These are phyloP conservation scores for Ricinus communis DNA, from an alignment of 345 rosid species.

Conservation along the genomic window DNA sequence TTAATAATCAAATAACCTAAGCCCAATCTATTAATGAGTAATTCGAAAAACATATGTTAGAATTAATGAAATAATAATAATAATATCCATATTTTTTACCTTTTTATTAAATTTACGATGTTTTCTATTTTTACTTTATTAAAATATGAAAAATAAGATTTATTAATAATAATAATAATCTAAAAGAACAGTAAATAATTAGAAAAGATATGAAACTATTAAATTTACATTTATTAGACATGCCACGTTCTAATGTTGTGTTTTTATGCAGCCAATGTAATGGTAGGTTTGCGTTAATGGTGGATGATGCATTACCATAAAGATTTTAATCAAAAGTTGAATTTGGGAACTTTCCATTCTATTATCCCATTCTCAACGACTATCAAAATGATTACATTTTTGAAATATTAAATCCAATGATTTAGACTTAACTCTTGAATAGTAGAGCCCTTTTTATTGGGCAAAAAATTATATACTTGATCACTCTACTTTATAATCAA, in stretches of 20 bases:
- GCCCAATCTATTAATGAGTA: too few relatives aligned
- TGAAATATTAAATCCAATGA: neutral
- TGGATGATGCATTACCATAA: too few relatives aligned
- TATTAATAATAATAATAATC: too few relatives aligned
- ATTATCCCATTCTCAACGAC: neutral
- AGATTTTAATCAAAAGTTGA: neutral
- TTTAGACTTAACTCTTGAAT: neutral
- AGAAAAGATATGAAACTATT: neutral
- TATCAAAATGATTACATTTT: neutral
- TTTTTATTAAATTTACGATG: too few relatives aligned
- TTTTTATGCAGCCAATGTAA: neutral
- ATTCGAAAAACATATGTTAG: too few relatives aligned
- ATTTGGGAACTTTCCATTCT: neutral
- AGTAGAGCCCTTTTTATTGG: neutral
- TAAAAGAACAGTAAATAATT: neutral
- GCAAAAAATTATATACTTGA: neutral
- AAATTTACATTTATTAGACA: neutral
- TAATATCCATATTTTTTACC: too few relatives aligned
- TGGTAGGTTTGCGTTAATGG: neutral
- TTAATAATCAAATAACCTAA: too few relatives aligned
- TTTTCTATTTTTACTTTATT: too few relatives aligned
- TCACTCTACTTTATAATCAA: neutral
- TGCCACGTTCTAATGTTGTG: neutral
- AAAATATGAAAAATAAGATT: too few relatives aligned
- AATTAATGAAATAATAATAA: too few relatives aligned